Percentiles rank a stretch among this genome's conserved stretches.
Conservation (phyloP, 2,329 filamentous ascomycete species). For the Lachnellula hyalina region DNA sequence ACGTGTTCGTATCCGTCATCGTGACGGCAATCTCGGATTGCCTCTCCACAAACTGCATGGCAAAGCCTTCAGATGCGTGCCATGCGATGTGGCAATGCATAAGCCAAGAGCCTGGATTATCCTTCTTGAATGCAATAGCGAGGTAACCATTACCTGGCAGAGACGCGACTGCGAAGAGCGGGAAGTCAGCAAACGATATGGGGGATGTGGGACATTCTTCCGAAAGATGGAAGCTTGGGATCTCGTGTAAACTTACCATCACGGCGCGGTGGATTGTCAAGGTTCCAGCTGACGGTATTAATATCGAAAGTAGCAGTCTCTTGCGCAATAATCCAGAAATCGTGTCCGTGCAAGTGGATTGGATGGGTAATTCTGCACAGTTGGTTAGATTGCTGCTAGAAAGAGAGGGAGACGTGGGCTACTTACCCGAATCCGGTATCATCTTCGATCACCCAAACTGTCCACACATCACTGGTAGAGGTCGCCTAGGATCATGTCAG, state of each 20-base stretch:
- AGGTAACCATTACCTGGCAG: constrained; percentile 33
- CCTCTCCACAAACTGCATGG: constrained; percentile 45
- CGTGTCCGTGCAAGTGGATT: constrained; percentile 47
- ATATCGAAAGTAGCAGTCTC: constrained; percentile 34
- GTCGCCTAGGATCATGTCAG: constrained; percentile 37
- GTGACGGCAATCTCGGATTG: constrained; percentile 18
- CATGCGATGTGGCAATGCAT: constrained; percentile 39
- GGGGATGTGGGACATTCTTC: no score
- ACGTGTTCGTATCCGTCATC: constrained; percentile 13
- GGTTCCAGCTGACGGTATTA: constrained; percentile 27
- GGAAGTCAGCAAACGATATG: no score
- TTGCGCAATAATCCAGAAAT: constrained; percentile 44
- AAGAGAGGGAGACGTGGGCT: not conserved
- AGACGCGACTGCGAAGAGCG: constrained; percentile 33
- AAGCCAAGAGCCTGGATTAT: constrained; percentile 31
- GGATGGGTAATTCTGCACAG: constrained; percentile 22
- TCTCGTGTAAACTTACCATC: constrained; percentile 31
- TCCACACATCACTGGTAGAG: constrained; percentile 21
- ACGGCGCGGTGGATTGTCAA: constrained; percentile 45
- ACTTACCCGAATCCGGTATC: constrained; percentile 15
- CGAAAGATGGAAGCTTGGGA: no score
- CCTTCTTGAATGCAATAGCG: constrained; percentile 29
- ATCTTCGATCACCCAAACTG: constrained; percentile 27
- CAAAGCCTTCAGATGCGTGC: constrained; percentile 50
- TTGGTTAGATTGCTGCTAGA: constrained; percentile 27